phyloP scores from a whole-genome alignment of 2,329 filamentous ascomycete species.

The Stemphylium beticola region DNA sequence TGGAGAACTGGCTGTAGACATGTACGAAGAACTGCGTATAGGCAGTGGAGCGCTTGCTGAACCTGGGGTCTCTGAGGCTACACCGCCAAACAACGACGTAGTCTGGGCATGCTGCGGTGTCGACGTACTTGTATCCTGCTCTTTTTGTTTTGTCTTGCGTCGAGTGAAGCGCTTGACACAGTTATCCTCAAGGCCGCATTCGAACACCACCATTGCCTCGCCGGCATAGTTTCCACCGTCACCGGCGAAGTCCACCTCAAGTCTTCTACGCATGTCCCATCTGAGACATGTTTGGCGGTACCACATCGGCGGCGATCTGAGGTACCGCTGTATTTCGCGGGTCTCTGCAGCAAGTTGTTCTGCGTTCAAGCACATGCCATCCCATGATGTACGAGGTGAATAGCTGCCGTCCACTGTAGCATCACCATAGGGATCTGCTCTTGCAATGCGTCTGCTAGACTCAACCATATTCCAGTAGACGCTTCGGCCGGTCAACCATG shows the following conservation, averaged over 20 bases:
- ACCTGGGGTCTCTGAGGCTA: constrained; percentile 38
- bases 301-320: constrained; percentile 74
- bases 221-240: constrained; percentile 79
- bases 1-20: constrained; percentile 48
- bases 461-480: constrained; percentile 84
- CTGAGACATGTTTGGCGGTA: constrained; percentile 79
- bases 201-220: constrained; percentile 76
- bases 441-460: constrained; percentile 73
- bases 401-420: constrained; percentile 72
- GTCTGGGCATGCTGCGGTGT: constrained; percentile 24
- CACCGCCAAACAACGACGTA: constrained; percentile 60
- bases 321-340: constrained; percentile 78
- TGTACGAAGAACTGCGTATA: constrained; percentile 38
- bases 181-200: constrained; percentile 71
- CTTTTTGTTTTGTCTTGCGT: constrained; percentile 51
- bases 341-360: constrained; percentile 78
- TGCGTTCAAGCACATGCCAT: constrained; percentile 72
- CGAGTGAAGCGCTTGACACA: constrained; percentile 65
- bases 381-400: constrained; percentile 78
- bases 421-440: constrained; percentile 74
- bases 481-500: constrained; percentile 81
- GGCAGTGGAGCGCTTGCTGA: constrained; percentile 23
- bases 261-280: constrained; percentile 88
- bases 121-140: constrained; percentile 23
- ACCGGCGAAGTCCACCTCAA: constrained; percentile 88